Base-by-base conservation (phyloP, 1,284 basidiomycete genomes). In the Apiotrichum brassicae region DNA sequence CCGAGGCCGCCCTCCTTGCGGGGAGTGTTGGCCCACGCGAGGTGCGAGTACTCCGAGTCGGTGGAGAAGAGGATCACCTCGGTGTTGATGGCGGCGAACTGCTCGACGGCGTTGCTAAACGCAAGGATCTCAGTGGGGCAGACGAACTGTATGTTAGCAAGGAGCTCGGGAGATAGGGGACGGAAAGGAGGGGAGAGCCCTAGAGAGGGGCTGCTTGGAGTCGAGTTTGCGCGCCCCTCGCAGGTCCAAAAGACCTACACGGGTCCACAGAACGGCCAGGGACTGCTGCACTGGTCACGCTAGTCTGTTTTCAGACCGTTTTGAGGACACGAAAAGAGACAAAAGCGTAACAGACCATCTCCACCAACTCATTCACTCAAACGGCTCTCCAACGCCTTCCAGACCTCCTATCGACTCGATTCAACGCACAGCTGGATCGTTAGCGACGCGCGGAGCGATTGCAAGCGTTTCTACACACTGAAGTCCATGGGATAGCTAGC, bases 81-180 rank as follows among this genome's bases (percentile, higher is more conserved):
- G 38, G 86, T 83, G 72, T 83, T 81, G 60, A 91, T 76, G 51
- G 78, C 79, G 48, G 81, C 76, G 77, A 93, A 90, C 60, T 80
- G 76, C 39, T 80, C 68, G 41, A 92, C 80, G 6, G 86, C 84
- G 59, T 87, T 84, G 72, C 92, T 90, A 80, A 91, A 93, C 1
- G 89, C 89, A 39, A 92, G 81, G 67, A 93, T 91, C 74, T 93
- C 89, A 56, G 89, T 91, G 30, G 89, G 89, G 77, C 89, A 91
- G 62, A 92, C 88, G 64, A 91, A 41, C 37, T 38, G 24, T 6
- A 22, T 11, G 38, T 40, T 26, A 40, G 38, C 14, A 39, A 6
- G n/a, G n/a, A n/a, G n/a, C n/a, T n/a, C n/a, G n/a, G n/a, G n/a
- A n/a, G n/a, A n/a, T n/a, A n/a, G n/a, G n/a, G n/a, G n/a, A n/a